Evolutionary conservation across 2,329 filamentous ascomycete species (phyloP).

Genomic region (Fusarium sp.): DNA sequence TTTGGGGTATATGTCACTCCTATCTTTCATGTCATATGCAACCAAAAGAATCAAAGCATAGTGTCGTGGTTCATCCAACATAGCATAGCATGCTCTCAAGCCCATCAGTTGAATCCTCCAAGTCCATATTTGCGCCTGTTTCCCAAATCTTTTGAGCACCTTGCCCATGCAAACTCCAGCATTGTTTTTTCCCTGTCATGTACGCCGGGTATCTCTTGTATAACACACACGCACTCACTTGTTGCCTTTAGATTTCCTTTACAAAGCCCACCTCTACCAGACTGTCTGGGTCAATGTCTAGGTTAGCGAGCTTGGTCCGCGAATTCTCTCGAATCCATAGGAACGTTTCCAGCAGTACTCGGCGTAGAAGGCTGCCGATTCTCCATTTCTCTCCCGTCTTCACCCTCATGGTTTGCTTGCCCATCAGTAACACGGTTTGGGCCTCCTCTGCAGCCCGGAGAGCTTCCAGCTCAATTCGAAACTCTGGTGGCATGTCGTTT

Average conservation of each 20-base stretch:
- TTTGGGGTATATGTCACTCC: constrained; percentile 35
- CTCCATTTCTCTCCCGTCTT: constrained; percentile 56
- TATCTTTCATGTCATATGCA: constrained; percentile 16
- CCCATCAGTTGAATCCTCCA: constrained; percentile 14
- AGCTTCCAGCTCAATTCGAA: constrained; percentile 54
- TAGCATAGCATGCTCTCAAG: not conserved
- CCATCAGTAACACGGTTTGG: constrained; percentile 67
- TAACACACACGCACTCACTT: not conserved
- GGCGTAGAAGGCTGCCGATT: constrained; percentile 52
- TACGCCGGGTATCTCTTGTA: constrained; percentile 21
- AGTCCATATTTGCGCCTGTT: constrained; percentile 23
- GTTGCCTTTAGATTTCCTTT: constrained; percentile 65
- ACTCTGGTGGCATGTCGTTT: constrained; percentile 41
- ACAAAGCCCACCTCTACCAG: constrained; percentile 76
- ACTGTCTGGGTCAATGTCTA: constrained; percentile 62
- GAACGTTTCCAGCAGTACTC: constrained; percentile 63
- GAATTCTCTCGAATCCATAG: constrained; percentile 75
- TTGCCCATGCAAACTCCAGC: constrained; percentile 9
- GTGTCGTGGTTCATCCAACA: constrained; percentile 20
- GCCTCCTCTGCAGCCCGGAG: constrained; percentile 58
- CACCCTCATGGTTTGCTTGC: constrained; percentile 68
- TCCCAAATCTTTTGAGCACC: constrained; percentile 8
- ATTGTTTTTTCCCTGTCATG: constrained; percentile 5
- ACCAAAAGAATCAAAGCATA: constrained; percentile 26
- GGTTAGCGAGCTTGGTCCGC: constrained; percentile 71